Evolutionary conservation across 2,329 filamentous ascomycete genomes (phyloP), one percentile per base, ranked within the genome.

Genomic region (Ascomycota sp.): DNA sequence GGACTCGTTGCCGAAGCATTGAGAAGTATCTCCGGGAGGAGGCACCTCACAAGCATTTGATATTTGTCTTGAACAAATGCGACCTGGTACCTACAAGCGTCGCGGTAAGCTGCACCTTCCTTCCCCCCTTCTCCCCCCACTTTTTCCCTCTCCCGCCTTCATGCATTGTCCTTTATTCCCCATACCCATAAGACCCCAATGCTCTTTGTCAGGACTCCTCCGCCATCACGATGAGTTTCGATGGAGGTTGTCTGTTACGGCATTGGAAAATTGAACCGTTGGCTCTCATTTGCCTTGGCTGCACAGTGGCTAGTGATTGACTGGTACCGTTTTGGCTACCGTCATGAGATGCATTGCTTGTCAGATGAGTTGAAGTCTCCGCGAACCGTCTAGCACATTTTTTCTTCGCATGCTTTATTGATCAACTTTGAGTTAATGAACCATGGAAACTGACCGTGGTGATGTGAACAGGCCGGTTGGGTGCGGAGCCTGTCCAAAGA

Each of bases 191-290:
- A 19, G 29, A 38, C 43, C 67, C 75, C 75, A 79, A 72, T 63
- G 65, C 55, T 60, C 45, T 56, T 64, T 59, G 83, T 89, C 82
- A 91, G 89, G 86, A 91, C 79, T 63, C 69, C 74, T 65, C 61
- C 17, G 9, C 27, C 57, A 58, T 70, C 65, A 57, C 15, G 15
- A 4, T 53, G 65, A 57, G 53, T 50, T 57, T 63, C 64, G 52
- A 73, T 89, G 80, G 76, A 75, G 74, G 70, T 63, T 57, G 68
- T 81, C 85, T 91, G 89, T 98, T 98, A 98, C 80, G 82, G 77
- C 77, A 72, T 81, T 94, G 89, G 89, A 75, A 95, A 70, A 98
- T 74, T 54, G 63, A 94, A 29, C 4, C 50, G 47, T 52, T 63
- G 64, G 59, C 42, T 48, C 45, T 52, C 50, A 42, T 49, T 40